phyloP scores from a whole-genome alignment of 176 grass and related monocot species.

The Elaeis guineensis region DNA sequence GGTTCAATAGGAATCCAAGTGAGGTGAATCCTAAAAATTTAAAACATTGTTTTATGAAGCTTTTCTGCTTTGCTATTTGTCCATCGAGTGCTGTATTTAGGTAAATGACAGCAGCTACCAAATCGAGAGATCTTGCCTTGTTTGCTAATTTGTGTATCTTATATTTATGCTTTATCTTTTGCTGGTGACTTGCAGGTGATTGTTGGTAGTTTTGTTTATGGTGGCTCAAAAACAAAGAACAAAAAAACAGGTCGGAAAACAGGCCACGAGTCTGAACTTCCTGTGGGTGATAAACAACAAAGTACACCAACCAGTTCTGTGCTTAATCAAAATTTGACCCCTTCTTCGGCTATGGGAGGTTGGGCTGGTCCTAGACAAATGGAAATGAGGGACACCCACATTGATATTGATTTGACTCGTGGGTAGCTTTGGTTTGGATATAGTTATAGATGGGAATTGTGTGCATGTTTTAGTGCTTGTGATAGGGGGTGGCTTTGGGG shows the following conservation, averaged over 20 bases:
- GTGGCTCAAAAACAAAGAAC: constrained; percentile 38
- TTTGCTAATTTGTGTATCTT: too few relatives aligned
- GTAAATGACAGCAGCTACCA: too few relatives aligned
- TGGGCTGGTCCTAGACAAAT: constrained; percentile 51
- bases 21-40: too few relatives aligned
- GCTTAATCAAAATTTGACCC: constrained; percentile 56
- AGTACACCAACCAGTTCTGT: constrained; percentile 30
- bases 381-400: constrained; percentile 49
- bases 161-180: too few relatives aligned
- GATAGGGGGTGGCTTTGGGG: too few relatives aligned
- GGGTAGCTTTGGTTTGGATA: constrained; percentile 50
- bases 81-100: too few relatives aligned
- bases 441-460: constrained; percentile 19
- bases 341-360: constrained; percentile 28
- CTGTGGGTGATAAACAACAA: background rate
- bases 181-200: constrained; percentile 40
- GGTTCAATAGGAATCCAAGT: too few relatives aligned
- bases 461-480: background rate
- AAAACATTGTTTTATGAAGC: too few relatives aligned
- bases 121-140: too few relatives aligned
- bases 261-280: constrained; percentile 3
- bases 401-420: constrained; percentile 85
- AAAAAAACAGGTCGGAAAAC: constrained; percentile 31
- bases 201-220: constrained; percentile 55
- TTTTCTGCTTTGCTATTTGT: too few relatives aligned